Percentiles rank a stretch among this genome's conserved stretches.
Conservation (phyloP, 2,329 filamentous ascomycete species). For the Hypoxylon sp. region DNA sequence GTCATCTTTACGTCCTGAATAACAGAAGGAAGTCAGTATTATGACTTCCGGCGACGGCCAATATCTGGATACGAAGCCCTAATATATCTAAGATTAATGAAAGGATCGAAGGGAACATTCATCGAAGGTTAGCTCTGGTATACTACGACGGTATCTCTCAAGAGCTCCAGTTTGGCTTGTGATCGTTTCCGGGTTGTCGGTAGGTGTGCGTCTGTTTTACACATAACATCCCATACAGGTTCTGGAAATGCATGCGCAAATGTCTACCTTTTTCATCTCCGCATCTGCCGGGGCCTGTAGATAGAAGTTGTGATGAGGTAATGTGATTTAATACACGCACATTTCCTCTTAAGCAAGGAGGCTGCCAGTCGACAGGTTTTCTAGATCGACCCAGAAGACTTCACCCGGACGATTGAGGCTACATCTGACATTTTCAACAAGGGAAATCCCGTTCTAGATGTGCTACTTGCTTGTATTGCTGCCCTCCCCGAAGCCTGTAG, state of each 20-base stretch:
- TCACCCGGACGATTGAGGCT: neutral
- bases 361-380: neutral
- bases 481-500: neutral
- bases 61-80: neutral
- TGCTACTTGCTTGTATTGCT: neutral
- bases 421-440: neutral
- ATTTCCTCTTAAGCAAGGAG: neutral
- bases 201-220: conserved; percentile 6
- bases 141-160: neutral
- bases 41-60: neutral
- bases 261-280: conserved; percentile 5
- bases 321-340: neutral
- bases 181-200: neutral
- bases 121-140: conserved; percentile 1
- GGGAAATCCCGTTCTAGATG: neutral
- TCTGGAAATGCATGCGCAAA: neutral
- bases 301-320: neutral
- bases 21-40: neutral
- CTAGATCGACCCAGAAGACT: neutral
- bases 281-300: neutral
- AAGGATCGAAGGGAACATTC: neutral
- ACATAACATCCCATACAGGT: neutral
- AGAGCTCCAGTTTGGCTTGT: neutral
- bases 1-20: neutral
- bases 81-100: conserved; percentile 7